Evolutionary conservation across 805 yeast species (phyloP).

Genomic region (Kregervanrija delftensis): DNA sequence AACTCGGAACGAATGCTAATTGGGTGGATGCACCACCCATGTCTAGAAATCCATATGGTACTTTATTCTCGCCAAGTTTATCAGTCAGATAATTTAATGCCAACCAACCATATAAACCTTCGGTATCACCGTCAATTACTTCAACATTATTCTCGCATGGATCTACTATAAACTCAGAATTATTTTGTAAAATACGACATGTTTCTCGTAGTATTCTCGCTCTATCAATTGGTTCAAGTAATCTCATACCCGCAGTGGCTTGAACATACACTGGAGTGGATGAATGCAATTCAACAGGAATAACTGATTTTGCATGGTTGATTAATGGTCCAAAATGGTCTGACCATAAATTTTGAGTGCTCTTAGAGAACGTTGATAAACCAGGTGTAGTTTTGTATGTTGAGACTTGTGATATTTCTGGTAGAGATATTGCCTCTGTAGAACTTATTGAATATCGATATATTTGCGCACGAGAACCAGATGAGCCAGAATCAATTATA

Average conservation of each 20-base stretch:
- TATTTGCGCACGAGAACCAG: conserved; percentile 84
- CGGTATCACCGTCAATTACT: conserved; percentile 89
- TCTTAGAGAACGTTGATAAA: conserved; percentile 57
- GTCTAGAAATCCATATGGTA: conserved; percentile 88
- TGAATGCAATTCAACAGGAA: conserved; percentile 53
- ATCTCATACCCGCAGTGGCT: conserved; percentile 96
- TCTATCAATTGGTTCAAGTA: conserved; percentile 52
- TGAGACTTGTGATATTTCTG: conserved; percentile 47
- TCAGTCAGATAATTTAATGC: conserved; percentile 81
- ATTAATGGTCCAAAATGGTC: conserved; percentile 63
- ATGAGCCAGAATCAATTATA: conserved; percentile 91
- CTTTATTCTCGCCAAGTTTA: conserved; percentile 43
- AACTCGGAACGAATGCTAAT: conserved; percentile 83
- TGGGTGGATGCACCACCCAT: conserved; percentile 99
- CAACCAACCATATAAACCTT: conserved; percentile 94
- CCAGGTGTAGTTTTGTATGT: conserved; percentile 75
- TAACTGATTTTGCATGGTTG: conserved; percentile 58
- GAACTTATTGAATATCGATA: conserved; percentile 59
- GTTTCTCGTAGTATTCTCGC: conserved; percentile 48
- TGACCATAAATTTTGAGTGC: conserved; percentile 55
- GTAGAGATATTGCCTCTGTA: conserved; percentile 17
- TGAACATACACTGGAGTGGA: conserved; percentile 84
- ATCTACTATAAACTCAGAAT: conserved; percentile 49
- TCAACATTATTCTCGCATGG: conserved; percentile 68
- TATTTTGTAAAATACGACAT: conserved; percentile 47